Evolutionary conservation across 768 basidiomycete genomes (phyloP), one percentile per base, ranked within the genome.

Genomic region (Hygrocybe coccinea): DNA sequence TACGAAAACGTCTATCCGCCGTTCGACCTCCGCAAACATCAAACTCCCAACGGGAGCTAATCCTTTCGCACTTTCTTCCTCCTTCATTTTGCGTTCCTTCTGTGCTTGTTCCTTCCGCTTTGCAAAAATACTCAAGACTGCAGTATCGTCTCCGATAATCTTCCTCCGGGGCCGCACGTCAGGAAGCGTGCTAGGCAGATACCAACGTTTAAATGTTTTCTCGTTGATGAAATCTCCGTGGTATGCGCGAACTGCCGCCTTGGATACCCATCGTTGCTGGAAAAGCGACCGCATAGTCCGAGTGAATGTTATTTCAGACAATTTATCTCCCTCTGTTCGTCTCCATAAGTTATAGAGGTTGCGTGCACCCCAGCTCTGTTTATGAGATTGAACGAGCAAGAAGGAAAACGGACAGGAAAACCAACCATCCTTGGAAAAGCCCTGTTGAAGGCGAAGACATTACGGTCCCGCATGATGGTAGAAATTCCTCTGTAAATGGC

Each of bases 11-110:
- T 99, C 97, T 68, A 99, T 80, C 69, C 97, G 70, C 66, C 94
- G 79, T 77, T 99, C 97, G n/a, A 98, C 80, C 70, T 97, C 92
- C 0, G 83, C 70, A 69, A 95, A 90, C 90, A 98, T 95, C 80
- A 99, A 81, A 68, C 90, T 93, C 49, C 91, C 92, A 14, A 98
- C 88, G 5, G 97, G 97, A 15, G 93, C 87, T 62, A 90, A 79
- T 1, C 83, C 86, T 61, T 84, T 81, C 59, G 67, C 66, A 58
- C 77, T 73, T 63, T 84, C 81, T 59, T 82, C 78, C 63, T 75
- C 72, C 57, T 78, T 76, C 48, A 76, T 73, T 54, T 72, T 74
- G 56, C 76, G 71, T 62, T 75, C 76, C 65, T 74, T 80, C 62
- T 75, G 72, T 55, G 65, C 67, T 59, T 68, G 73, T 59, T 64